Evolutionary conservation across 2,329 filamentous ascomycete genomes (phyloP).

Genomic region (Fusarium verticillioides): DNA sequence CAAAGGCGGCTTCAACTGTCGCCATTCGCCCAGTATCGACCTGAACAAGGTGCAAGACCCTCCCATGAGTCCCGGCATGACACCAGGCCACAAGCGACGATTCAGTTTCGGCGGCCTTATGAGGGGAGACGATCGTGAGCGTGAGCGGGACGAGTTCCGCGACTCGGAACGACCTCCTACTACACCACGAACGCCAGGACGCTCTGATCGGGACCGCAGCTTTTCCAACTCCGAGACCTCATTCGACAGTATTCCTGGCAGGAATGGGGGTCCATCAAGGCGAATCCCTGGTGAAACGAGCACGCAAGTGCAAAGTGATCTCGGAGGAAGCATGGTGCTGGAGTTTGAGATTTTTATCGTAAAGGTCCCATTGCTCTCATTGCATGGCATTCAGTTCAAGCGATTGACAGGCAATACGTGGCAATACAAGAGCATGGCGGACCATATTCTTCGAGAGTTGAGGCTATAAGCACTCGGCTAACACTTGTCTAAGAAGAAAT

Average conservation of each 20-base stretch:
- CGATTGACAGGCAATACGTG: conserved; percentile 94
- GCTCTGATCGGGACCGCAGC: conserved; percentile 71
- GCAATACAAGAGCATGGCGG: conserved; percentile 99
- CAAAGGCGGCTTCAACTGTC: conserved; percentile 90
- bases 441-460: conserved; percentile 90
- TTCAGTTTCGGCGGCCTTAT: conserved; percentile 83
- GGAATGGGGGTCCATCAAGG: conserved; percentile 62
- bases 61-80: conserved; percentile 67
- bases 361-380: conserved; percentile 90
- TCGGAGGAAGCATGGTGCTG: conserved; percentile 84
- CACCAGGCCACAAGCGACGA: conserved; percentile 74
- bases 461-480: conserved; percentile 77
- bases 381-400: conserved; percentile 99
- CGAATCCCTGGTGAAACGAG: conserved; percentile 85
- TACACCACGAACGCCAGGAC: conserved; percentile 58
- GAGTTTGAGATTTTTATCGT: conserved; percentile 98
- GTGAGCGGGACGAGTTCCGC: conserved; percentile 77
- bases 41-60: conserved; percentile 77
- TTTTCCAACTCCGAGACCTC: conserved; percentile 90
- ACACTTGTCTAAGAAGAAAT: not conserved
- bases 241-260: conserved; percentile 74
- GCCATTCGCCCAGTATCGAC: conserved; percentile 89
- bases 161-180: conserved; percentile 61
- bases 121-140: conserved; percentile 68
- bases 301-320: conserved; percentile 90